Evolutionary conservation across 2,329 filamentous ascomycete genomes (phyloP).

Genomic region (Monilinia vaccinii-corymbosi): DNA sequence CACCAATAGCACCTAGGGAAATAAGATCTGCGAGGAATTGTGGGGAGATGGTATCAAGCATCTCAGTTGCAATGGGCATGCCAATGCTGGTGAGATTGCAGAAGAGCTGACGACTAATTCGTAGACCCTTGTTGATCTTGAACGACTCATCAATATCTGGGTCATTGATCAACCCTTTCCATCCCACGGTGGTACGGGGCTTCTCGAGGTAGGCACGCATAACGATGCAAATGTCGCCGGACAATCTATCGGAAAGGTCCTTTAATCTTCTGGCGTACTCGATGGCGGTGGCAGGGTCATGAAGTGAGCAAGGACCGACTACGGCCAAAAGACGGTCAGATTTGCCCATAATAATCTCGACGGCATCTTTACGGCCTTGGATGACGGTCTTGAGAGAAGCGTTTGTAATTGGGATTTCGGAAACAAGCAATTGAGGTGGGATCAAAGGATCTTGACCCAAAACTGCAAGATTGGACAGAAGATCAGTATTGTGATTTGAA

Average conservation of each 20-base stretch:
- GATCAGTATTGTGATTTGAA: slow-evolving; percentile 14
- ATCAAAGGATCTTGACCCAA: slow-evolving; percentile 91
- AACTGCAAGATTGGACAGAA: slow-evolving; percentile 44
- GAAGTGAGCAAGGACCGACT: slow-evolving; percentile 92
- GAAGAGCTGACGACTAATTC: slow-evolving; percentile 88
- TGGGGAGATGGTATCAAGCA: slow-evolving; percentile 97
- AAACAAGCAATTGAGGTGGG: slow-evolving; percentile 75
- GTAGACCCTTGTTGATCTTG: slow-evolving; percentile 97
- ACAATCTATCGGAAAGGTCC: slow-evolving; percentile 67
- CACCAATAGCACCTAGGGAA: slow-evolving; percentile 90
- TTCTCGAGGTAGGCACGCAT: slow-evolving; percentile 99
- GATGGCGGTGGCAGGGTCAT: slow-evolving; percentile 79
- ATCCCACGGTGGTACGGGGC: slow-evolving; percentile 92
- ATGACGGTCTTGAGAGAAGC: slow-evolving; percentile 58
- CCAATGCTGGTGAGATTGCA: slow-evolving; percentile 76
- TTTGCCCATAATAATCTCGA: slow-evolving; percentile 29
- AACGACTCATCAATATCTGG: slow-evolving; percentile 95
- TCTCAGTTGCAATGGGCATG: slow-evolving; percentile 94
- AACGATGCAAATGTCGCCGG: slow-evolving; percentile 77
- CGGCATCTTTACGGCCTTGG: slow-evolving; percentile 56
- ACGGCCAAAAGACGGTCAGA: slow-evolving; percentile 83
- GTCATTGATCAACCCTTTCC: slow-evolving; percentile 99
- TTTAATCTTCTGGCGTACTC: slow-evolving; percentile 82
- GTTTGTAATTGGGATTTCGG: slow-evolving; percentile 68
- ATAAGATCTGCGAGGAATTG: slow-evolving; percentile 97